These are phyloP conservation scores for Graphilbum fragrans DNA, from an alignment of 2,329 filamentous ascomycete genomes.

Conservation along the genomic window DNA sequence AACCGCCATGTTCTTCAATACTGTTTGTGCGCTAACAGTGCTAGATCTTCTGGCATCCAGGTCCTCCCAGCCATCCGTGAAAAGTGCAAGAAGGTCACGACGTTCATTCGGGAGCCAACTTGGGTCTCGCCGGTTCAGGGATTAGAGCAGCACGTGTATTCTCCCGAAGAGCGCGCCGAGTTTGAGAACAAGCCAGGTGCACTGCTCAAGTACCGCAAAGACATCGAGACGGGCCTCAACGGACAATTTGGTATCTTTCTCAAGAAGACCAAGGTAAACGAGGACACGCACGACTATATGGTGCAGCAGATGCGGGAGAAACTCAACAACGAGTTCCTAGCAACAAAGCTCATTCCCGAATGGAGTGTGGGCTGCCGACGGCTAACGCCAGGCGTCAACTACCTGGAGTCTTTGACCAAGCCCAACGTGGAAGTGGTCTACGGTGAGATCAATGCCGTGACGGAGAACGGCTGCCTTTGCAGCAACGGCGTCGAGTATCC, in stretches of 20 bases:
- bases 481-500: constrained; percentile 17
- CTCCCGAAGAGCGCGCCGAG: constrained; percentile 5
- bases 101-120: constrained; percentile 10
- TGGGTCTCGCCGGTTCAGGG: constrained; percentile 11
- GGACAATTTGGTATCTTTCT: constrained; percentile 7
- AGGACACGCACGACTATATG: constrained; percentile 27
- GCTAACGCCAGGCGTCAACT: constrained; percentile 28
- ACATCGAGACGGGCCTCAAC: constrained; percentile 8
- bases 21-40: too few species aligned
- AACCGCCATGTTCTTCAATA: too few species aligned
- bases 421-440: constrained; percentile 31
- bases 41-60: constrained; percentile 20
- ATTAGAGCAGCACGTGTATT: constrained; percentile 9
- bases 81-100: constrained; percentile 8
- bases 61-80: constrained; percentile 14
- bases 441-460: constrained; percentile 18
- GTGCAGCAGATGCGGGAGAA: constrained; percentile 24
- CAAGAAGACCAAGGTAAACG: constrained; percentile 12
- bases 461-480: constrained; percentile 17
- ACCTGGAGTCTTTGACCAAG: constrained; percentile 27
- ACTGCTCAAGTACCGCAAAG: constrained; percentile 8
- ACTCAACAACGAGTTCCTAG: constrained; percentile 13
- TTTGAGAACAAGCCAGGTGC: constrained; percentile 9
- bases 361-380: constrained; percentile 31
- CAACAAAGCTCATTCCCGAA: constrained; percentile 26